These are phyloP conservation scores for Ustilago loliicola DNA, from an alignment of 1,284 basidiomycete species.

Conservation along the genomic window DNA sequence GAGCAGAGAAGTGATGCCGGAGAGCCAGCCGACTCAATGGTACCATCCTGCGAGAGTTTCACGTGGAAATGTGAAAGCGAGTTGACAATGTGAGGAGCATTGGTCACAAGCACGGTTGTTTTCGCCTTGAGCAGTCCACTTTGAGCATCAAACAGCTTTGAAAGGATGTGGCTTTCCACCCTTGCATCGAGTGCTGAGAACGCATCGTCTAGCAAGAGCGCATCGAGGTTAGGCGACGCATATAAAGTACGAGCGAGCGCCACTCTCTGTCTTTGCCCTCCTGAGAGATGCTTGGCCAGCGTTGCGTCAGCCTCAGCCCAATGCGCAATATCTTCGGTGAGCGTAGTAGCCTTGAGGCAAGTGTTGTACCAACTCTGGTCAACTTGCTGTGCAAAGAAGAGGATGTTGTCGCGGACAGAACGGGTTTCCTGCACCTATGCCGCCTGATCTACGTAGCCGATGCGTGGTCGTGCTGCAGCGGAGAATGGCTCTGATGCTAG, in stretches of 20 bases:
- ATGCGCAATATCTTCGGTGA: conserved; percentile 52
- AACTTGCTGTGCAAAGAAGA: conserved; percentile 54
- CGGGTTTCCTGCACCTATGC: conserved; percentile 59
- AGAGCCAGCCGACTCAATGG: no score
- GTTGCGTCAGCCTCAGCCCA: conserved; percentile 62
- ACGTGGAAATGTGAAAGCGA: no score
- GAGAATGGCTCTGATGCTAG: conserved; percentile 33
- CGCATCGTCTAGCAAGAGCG: background rate
- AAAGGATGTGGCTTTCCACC: no score
- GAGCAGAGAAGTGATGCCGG: no score
- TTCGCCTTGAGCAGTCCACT: no score
- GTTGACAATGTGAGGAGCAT: no score
- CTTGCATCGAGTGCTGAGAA: no score
- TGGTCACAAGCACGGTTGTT: no score
- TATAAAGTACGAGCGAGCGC: conserved; percentile 65
- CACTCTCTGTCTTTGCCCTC: conserved; percentile 64
- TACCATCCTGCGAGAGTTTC: no score
- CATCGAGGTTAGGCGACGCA: background rate
- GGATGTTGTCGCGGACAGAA: conserved; percentile 61
- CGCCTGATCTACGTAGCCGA: conserved; percentile 62
- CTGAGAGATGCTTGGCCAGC: conserved; percentile 55
- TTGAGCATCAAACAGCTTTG: no score
- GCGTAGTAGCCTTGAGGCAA: conserved; percentile 55
- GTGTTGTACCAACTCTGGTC: conserved; percentile 53
- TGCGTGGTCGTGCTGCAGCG: background rate